Evolutionary conservation across 2,329 filamentous ascomycete genomes (phyloP).

Genomic region (Calonectria pauciramosa): DNA sequence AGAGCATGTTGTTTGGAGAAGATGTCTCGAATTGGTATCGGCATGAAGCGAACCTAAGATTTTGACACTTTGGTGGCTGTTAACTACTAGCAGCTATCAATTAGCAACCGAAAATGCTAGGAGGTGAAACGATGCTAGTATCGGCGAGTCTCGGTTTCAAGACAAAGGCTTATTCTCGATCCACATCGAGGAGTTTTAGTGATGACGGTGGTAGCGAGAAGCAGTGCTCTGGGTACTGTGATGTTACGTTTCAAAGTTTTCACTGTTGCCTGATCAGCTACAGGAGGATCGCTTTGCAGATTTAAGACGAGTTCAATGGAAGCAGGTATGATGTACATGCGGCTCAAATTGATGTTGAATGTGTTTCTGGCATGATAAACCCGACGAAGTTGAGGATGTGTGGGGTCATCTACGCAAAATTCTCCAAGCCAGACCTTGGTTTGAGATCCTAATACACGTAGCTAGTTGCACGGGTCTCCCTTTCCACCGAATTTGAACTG

Average conservation of each 20-base stretch:
- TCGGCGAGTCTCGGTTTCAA: neutral
- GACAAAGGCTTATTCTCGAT: neutral
- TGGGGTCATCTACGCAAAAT: neutral
- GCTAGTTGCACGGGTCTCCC: neutral
- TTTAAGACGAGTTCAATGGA: neutral
- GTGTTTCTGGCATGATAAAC: neutral
- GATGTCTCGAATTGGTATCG: neutral
- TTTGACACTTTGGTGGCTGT: neutral
- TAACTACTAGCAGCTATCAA: neutral
- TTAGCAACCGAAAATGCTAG: neutral
- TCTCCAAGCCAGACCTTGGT: neutral
- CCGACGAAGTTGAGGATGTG: neutral
- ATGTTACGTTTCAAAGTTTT: neutral
- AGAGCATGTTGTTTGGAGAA: neutral
- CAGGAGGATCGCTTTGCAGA: neutral
- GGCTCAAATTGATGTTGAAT: neutral
- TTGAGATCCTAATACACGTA: neutral
- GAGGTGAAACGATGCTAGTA: neutral
- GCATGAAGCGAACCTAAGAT: neutral
- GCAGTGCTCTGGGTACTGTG: neutral
- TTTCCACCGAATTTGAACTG: neutral
- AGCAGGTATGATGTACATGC: neutral
- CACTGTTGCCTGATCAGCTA: neutral
- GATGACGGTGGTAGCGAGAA: neutral
- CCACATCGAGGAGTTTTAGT: neutral